A percentile compares a stretch with the other conserved stretches of the same genome.
Conservation (phyloP, 2,329 filamentous ascomycete species). For the Alternaria angustiovoidea region DNA sequence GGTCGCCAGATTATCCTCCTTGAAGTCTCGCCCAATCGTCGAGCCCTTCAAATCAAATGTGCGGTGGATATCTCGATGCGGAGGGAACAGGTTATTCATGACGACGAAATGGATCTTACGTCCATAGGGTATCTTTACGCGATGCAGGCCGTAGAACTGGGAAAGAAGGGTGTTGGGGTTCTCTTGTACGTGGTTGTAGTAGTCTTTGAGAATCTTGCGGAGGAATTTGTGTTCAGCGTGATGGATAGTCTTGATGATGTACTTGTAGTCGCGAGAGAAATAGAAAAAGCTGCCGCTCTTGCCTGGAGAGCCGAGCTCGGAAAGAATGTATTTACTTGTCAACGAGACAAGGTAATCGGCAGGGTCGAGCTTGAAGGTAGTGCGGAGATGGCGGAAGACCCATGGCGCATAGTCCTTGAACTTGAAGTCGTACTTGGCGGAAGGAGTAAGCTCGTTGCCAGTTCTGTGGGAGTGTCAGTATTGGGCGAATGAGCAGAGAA, state of each 20-base stretch:
- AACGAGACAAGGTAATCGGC: conserved; percentile 98
- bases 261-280: conserved; percentile 99
- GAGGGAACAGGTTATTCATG: conserved; percentile 99
- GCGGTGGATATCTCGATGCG: conserved; percentile 94
- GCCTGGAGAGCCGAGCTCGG: conserved; percentile 93
- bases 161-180: conserved; percentile 97
- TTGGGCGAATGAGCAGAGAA: not conserved
- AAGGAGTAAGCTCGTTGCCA: conserved; percentile 95
- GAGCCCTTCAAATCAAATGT: conserved; percentile 98
- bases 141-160: conserved; percentile 96
- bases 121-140: conserved; percentile 97
- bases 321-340: conserved; percentile 98
- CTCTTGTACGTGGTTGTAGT: conserved; percentile 88
- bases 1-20: conserved; percentile 82
- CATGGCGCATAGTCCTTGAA: conserved; percentile 99
- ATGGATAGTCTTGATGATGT: conserved; percentile 99
- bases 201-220: conserved; percentile 84
- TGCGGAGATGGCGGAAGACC: conserved; percentile 93
- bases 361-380: conserved; percentile 88
- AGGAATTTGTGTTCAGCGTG: conserved; percentile 92
- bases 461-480: conserved; percentile 66
- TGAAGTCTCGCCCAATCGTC: conserved; percentile 90
- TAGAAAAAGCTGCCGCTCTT: conserved; percentile 99
- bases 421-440: conserved; percentile 99
- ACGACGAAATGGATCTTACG: conserved; percentile 99